phyloP scores from a whole-genome alignment of 495 filamentous ascomycete species.

The Tuber magnatum region DNA sequence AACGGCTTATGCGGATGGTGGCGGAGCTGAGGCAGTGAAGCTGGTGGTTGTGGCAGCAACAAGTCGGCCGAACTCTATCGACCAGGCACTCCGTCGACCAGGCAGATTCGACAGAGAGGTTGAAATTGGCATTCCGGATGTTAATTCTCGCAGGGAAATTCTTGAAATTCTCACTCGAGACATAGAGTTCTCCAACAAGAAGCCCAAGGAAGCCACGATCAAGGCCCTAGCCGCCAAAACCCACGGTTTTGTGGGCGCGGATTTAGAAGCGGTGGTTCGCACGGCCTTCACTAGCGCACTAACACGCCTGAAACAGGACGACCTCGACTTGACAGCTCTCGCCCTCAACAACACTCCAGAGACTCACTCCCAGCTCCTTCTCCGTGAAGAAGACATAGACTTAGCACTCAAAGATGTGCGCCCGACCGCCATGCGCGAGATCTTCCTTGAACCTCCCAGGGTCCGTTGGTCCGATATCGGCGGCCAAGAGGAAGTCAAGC shows the following conservation, averaged over 20 bases:
- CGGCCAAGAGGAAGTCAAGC: slow-evolving; percentile 74
- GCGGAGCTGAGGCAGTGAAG: slow-evolving; percentile 39
- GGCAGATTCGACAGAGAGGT: slow-evolving; percentile 64
- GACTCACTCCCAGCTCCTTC: slow-evolving; percentile 8
- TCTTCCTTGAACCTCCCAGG: slow-evolving; percentile 79
- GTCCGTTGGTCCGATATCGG: slow-evolving; percentile 86
- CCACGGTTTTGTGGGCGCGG: slow-evolving; percentile 63
- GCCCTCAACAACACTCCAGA: not conserved
- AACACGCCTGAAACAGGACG: slow-evolving; percentile 19
- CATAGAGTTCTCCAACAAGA: slow-evolving; percentile 44
- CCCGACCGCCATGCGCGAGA: slow-evolving; percentile 83
- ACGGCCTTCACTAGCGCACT: slow-evolving; percentile 29
- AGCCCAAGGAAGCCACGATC: slow-evolving; percentile 46
- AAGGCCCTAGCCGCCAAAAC: slow-evolving; percentile 51
- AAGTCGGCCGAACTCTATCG: slow-evolving; percentile 65
- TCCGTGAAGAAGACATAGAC: slow-evolving; percentile 50
- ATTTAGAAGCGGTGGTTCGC: slow-evolving; percentile 52
- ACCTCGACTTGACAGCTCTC: not conserved
- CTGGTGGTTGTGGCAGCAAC: slow-evolving; percentile 70
- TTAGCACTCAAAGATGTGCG: slow-evolving; percentile 53
- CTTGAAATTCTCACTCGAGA: slow-evolving; percentile 48
- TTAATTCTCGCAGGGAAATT: slow-evolving; percentile 64
- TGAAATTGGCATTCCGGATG: slow-evolving; percentile 72
- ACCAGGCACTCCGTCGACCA: slow-evolving; percentile 60
- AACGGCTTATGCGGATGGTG: slow-evolving; percentile 42